Evolutionary conservation across 352 stramenopile genomes (phyloP).

Genomic region (Phytophthora megakarya): DNA sequence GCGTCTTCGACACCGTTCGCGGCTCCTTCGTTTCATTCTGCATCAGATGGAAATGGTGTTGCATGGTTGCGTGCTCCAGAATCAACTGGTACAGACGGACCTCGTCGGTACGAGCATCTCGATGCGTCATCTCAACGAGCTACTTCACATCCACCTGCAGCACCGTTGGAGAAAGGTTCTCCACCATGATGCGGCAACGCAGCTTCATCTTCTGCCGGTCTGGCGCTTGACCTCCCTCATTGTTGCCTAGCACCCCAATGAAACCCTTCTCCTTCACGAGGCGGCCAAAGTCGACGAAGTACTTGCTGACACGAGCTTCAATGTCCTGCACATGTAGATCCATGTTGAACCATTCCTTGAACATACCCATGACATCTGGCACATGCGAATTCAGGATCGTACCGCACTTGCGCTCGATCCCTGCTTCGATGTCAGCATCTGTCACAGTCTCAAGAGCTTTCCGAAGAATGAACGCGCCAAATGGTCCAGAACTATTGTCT

Average conservation of each 20-base stretch:
- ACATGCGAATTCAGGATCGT: not conserved
- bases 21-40: not conserved
- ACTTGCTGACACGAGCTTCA: conserved; percentile 1
- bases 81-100: not conserved
- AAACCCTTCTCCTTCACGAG: conserved; percentile 2
- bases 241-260: not conserved
- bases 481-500: not conserved
- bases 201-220: not conserved
- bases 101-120: not conserved
- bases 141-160: not conserved
- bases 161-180: not conserved
- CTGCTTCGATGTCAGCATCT: not conserved
- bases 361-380: not conserved
- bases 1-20: not conserved
- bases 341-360: not conserved
- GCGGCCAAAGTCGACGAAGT: conserved; percentile 4
- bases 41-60: not conserved
- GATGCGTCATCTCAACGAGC: not conserved
- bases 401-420: not conserved
- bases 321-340: not conserved
- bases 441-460: not conserved
- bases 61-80: not conserved
- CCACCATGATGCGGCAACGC: not conserved
- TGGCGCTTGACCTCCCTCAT: not conserved
- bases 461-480: not conserved